Conservation (phyloP, 2,329 filamentous ascomycete genomes). For the Paradendryphiella salina region DNA sequence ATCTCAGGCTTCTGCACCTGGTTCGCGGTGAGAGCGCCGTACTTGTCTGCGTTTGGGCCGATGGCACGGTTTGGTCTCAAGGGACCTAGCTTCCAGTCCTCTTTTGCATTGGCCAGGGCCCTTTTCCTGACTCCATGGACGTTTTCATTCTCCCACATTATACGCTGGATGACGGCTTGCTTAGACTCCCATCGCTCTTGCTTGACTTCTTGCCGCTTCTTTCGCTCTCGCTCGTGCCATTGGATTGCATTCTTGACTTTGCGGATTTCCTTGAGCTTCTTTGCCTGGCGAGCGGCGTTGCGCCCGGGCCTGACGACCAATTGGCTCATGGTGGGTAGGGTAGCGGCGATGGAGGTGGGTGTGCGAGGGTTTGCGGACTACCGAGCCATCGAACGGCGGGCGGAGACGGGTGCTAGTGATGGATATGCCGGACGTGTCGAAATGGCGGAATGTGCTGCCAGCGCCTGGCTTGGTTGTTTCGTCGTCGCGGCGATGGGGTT, state of each 20-base stretch:
- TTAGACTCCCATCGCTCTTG: slow-evolving; percentile 38
- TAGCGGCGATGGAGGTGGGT: slow-evolving; percentile 51
- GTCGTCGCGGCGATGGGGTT: not conserved
- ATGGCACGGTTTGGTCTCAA: slow-evolving; percentile 76
- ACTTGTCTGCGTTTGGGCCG: slow-evolving; percentile 60
- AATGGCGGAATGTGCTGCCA: not conserved
- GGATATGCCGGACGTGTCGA: not conserved
- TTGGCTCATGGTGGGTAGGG: slow-evolving; percentile 51
- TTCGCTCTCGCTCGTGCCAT: slow-evolving; percentile 36
- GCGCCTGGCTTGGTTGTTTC: not conserved
- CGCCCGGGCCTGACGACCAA: slow-evolving; percentile 28
- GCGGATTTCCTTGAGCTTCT: slow-evolving; percentile 44
- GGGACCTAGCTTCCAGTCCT: slow-evolving; percentile 79
- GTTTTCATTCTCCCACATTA: slow-evolving; percentile 29
- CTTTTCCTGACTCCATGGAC: slow-evolving; percentile 43
- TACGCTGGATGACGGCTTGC: slow-evolving; percentile 28
- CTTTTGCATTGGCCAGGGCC: slow-evolving; percentile 63
- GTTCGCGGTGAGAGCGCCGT: slow-evolving; percentile 58
- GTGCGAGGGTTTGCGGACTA: slow-evolving; percentile 27
- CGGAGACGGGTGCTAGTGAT: slow-evolving; percentile 1
- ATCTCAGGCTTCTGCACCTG: slow-evolving; percentile 44
- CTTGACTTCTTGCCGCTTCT: slow-evolving; percentile 27
- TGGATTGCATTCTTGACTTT: slow-evolving; percentile 48
- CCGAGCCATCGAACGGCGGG: slow-evolving; percentile 29
- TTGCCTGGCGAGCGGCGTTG: slow-evolving; percentile 35